Evolutionary conservation across 2,329 filamentous ascomycete species (phyloP).

Genomic region (Talaromyces sp.): DNA sequence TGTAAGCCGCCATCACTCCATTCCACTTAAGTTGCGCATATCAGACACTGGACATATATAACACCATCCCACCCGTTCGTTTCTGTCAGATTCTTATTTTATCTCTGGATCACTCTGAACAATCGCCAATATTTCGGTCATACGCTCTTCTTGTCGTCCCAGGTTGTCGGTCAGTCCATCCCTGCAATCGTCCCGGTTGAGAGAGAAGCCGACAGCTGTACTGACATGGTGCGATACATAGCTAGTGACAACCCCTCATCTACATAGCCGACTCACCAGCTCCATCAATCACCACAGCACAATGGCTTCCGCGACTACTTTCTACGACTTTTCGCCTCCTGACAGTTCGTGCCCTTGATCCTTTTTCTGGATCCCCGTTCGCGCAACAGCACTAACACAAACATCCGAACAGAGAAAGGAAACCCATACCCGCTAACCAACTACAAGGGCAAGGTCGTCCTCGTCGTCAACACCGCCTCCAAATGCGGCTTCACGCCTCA

Average conservation of each 20-base stretch:
- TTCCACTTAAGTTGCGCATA: background rate
- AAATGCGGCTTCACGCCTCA: slow-evolving; percentile 99
- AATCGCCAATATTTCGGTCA: slow-evolving; percentile 7
- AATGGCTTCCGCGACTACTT: slow-evolving; percentile 57
- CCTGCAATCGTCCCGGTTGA: background rate
- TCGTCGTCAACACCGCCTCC: slow-evolving; percentile 95
- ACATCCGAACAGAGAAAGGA: slow-evolving; percentile 65
- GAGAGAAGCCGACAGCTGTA: background rate
- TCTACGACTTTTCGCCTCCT: slow-evolving; percentile 58
- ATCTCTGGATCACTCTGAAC: background rate
- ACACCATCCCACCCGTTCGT: background rate
- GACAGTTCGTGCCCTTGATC: slow-evolving; percentile 49
- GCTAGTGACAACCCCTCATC: background rate
- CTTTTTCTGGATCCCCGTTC: too few relatives aligned
- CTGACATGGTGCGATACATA: background rate
- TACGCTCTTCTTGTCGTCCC: background rate
- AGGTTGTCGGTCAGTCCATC: background rate
- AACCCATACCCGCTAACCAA: slow-evolving; percentile 63
- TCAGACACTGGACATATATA: background rate
- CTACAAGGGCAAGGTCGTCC: slow-evolving; percentile 87
- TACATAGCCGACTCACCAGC: background rate
- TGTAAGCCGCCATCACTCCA: background rate
- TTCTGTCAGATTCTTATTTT: background rate
- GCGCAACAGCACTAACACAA: too few relatives aligned
- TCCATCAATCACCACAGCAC: slow-evolving; percentile 21